Evolutionary conservation across 2,329 filamentous ascomycete species (phyloP), one percentile per base, ranked within the genome.

Genomic region (Sporothrix euskadiensis): DNA sequence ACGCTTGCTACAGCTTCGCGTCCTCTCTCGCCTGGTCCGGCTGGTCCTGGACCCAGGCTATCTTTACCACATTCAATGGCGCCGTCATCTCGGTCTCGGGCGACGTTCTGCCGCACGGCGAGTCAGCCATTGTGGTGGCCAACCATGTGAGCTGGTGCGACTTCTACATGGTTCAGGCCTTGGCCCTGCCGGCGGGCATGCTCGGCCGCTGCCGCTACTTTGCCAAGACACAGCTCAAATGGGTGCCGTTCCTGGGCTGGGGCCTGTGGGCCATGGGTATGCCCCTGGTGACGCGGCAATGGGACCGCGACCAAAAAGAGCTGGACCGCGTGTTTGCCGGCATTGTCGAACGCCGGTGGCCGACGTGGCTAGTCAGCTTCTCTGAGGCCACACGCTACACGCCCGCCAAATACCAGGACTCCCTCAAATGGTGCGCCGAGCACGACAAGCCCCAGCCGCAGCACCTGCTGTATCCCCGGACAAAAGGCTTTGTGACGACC

Each of bases 261-360:
- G 89, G 88, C 1, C 82, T 90, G 47, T 89, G 88, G 88, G 88
- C 86, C 3, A 88, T 90, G 84, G 87, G 88, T 2, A 89, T 90
- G 87, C 88, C 88, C 7, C 83, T 90, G 80, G 87, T 90, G 30
- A 88, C 84, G 77, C 82, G 88, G 71, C 86, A 87, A 71, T 90
- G 89, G 88, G 83, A 85, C 76, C 83, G 82, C 74, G 88, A 91
- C 78, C 83, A 84, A 77, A 79, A 79, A 19, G 88, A 90, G 80
- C 83, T 91, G 76, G 83, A 87, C 69, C 82, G 84, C 35, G 86
- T 90, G 12, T 90, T 91, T 77, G 77, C 81, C 7, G 86, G 87
- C 22, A 86, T 89, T 65, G 83, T 85, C 14, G 78, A 82, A 66
- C 82, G 82, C 73, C 82, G 82, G 68, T 88, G 86, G 84, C 88